A percentile compares a stretch with the other conserved stretches of the same genome.
These are phyloP conservation scores for Rhizoclosmatium sp. DNA, from an alignment of 192 early-diverging fungal genomes.

Conservation along the genomic window DNA sequence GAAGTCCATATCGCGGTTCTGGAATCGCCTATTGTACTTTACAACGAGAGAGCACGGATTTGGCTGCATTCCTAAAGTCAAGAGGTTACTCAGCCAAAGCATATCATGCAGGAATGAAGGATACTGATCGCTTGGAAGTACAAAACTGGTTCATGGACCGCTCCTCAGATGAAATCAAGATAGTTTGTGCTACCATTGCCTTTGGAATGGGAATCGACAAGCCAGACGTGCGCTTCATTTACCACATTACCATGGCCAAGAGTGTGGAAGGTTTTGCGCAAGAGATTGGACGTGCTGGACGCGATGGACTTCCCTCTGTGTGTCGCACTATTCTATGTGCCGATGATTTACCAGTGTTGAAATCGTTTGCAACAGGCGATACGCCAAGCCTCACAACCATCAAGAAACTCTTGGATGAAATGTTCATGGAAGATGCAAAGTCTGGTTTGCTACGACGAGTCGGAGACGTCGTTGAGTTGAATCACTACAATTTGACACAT, in stretches of 20 bases:
- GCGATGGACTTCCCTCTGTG: conserved; percentile 41
- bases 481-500: neutral
- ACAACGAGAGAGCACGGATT: neutral
- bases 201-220: conserved; percentile 96
- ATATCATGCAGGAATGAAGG: neutral
- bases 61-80: neutral
- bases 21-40: conserved; percentile 2
- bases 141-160: conserved; percentile 2
- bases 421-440: neutral
- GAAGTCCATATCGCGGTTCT: neutral
- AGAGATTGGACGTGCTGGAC: conserved; percentile 48
- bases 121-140: neutral
- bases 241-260: conserved; percentile 80
- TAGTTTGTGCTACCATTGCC: conserved; percentile 88
- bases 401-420: neutral
- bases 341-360: conserved; percentile 15
- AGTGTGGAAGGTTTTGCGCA: conserved; percentile 86
- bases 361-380: conserved; percentile 4
- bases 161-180: conserved; percentile 43
- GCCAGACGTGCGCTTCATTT: conserved; percentile 86
- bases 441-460: neutral
- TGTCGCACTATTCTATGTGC: conserved; percentile 38
- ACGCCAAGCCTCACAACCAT: neutral
- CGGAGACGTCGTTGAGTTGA: conserved; percentile 2
- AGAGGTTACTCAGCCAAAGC: neutral